Conservation (phyloP, 164 flowering plant genomes). For the Kalanchoe fedtschenkoi region DNA sequence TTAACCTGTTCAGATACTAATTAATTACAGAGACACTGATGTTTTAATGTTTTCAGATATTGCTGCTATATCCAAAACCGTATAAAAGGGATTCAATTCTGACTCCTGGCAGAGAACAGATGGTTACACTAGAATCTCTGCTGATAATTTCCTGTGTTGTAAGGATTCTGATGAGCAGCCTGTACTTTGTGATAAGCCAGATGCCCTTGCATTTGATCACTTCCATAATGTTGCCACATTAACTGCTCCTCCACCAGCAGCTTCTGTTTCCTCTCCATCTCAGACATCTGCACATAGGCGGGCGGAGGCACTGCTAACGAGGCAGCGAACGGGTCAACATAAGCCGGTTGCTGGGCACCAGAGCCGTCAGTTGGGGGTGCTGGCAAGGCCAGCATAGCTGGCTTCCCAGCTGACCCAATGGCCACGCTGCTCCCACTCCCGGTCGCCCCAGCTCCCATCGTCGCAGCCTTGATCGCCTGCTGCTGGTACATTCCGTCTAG, state of each 20-base stretch:
- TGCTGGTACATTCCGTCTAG: constrained; percentile 55
- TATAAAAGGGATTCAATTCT: not conserved
- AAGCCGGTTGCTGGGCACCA: not conserved
- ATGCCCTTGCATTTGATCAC: constrained; percentile 72
- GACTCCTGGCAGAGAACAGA: too few species aligned
- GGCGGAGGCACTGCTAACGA: constrained; percentile 65
- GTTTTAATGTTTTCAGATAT: not conserved
- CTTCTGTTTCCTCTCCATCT: constrained; percentile 75
- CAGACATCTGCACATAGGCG: constrained; percentile 76
- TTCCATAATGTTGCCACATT: constrained; percentile 81
- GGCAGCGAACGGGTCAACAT: constrained; percentile 63
- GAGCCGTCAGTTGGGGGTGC: constrained; percentile 38
- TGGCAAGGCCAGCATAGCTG: constrained; percentile 55
- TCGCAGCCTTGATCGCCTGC: constrained; percentile 7
- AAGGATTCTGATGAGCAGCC: constrained; percentile 1
- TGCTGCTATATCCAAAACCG: not conserved
- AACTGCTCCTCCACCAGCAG: constrained; percentile 55
- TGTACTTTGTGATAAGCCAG: constrained; percentile 17
- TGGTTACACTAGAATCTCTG: constrained; percentile 2
- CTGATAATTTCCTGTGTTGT: constrained; percentile 4
- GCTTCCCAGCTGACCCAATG: constrained; percentile 35
- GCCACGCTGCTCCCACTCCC: constrained; percentile 75
- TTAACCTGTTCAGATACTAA: not conserved
- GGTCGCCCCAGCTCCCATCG: constrained; percentile 3
- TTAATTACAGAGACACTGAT: not conserved